Conservation (phyloP, 768 basidiomycete species). For the Lentinula sp. region DNA sequence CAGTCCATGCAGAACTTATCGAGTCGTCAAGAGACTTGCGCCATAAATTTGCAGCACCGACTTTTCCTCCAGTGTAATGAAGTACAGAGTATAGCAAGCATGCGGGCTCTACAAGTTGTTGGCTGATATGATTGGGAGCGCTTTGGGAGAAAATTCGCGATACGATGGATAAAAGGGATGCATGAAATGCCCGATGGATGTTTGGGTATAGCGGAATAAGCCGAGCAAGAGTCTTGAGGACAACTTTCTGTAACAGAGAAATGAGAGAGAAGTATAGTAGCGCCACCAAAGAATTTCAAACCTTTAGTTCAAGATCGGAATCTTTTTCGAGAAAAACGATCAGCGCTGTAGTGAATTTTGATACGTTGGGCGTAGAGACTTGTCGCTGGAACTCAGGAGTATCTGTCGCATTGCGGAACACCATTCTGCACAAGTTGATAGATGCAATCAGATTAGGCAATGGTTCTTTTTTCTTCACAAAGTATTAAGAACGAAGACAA, state of each 20-base stretch:
- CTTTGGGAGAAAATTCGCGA: constrained; percentile 54
- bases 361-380: constrained; percentile 61
- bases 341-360: constrained; percentile 62
- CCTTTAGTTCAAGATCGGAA: constrained; percentile 48
- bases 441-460: constrained; percentile 53
- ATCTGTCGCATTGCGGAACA: constrained; percentile 56
- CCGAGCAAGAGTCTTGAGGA: constrained; percentile 43
- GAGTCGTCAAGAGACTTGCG: constrained; percentile 70
- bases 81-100: constrained; percentile 57
- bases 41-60: constrained; percentile 68
- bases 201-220: constrained; percentile 65
- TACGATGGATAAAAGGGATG: constrained; percentile 46
- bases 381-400: constrained; percentile 82
- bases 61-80: constrained; percentile 74
- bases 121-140: constrained; percentile 33
- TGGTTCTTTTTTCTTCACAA: constrained; percentile 62
- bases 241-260: constrained; percentile 28
- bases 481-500: constrained; percentile 17
- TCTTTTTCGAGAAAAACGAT: constrained; percentile 50
- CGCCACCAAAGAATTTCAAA: constrained; percentile 18
- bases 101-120: constrained; percentile 36
- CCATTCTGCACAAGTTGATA: constrained; percentile 54
- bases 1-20: constrained; percentile 57
- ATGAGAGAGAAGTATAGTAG: background rate
- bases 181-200: constrained; percentile 49